Percentiles rank a stretch among this genome's conserved stretches.
Conservation (phyloP, 352 stramenopile genomes). For the Pythium grandisporangium region DNA sequence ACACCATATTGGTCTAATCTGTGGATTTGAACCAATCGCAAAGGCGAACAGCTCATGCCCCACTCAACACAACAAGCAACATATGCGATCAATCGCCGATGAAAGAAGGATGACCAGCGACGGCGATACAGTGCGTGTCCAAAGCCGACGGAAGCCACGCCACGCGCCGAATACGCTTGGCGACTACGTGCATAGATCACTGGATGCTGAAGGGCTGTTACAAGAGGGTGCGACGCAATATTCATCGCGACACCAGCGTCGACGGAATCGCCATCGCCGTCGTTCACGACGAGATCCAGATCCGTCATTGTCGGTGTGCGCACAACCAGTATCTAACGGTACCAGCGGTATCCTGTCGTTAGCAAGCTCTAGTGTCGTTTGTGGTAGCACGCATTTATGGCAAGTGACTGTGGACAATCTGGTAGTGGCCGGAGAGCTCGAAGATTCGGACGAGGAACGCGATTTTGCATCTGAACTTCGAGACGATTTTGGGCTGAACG, state of each 20-base stretch:
- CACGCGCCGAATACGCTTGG: constrained; percentile 6
- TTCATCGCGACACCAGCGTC: neutral
- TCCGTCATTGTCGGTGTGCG: too few species aligned
- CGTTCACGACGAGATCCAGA: too few species aligned
- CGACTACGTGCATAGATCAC: constrained; percentile 6
- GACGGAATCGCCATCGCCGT: too few species aligned
- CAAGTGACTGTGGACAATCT: constrained; percentile 9
- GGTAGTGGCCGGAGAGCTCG: constrained; percentile 17
- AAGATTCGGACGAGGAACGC: constrained; percentile 28
- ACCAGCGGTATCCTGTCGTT: too few species aligned
- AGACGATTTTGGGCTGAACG: constrained; percentile 12
- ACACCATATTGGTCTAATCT: too few species aligned
- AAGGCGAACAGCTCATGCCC: too few species aligned
- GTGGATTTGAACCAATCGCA: too few species aligned
- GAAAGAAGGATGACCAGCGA: neutral
- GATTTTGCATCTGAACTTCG: constrained; percentile 23
- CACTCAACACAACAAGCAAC: too few species aligned
- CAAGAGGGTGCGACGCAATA: neutral
- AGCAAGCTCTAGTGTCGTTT: too few species aligned
- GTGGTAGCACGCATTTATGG: too few species aligned
- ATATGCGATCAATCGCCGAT: too few species aligned
- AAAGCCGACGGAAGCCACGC: constrained; percentile 8
- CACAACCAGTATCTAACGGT: too few species aligned
- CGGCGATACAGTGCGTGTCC: neutral
- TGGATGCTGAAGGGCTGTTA: constrained; percentile 2